Base-by-base conservation (phyloP, 2,329 filamentous ascomycete species). In the Clonostachys sp. region DNA sequence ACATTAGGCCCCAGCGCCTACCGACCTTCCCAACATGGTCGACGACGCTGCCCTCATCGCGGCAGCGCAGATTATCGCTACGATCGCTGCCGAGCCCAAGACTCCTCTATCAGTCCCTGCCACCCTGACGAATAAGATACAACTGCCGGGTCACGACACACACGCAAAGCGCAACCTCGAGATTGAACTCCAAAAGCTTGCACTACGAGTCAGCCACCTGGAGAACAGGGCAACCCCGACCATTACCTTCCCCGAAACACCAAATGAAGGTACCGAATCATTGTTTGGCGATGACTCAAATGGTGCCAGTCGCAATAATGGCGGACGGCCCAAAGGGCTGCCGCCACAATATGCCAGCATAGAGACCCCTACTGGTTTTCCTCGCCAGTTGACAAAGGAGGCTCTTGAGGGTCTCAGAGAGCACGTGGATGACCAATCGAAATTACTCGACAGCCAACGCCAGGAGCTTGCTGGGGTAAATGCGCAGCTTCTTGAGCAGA, bases 371-470 rank as follows among this genome's bases (percentile, higher is more conserved):
- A 57, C 57, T 57, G 49, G 61, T 57, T 53, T 61, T 49, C 55
- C 59, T 56, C 60, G 73, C 68, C 72, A 81, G 59, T 80, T 89
- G 59, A 89, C 84, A 57, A 87, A 91, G 62, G 86, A 92, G 70
- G 88, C 92, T 64, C 85, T 95, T 57, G 84, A 86, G 66, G 87
- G 89, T 54, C 77, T 96, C 55, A 86, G 87, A 59, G 91, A 96
- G 59, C 90, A 96, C 68, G 87, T 97, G 53, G 89, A 95, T 63
- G 89, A 91, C 64, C 91, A 97, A 72, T 91, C 91, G 48, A 91
- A 95, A 66, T 83, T 95, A 62, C 91, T 96, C 58, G 86, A 89
- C 66, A 88, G 81, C 58, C 91, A 96, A 66, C 87, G 88, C 57
- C 83, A 91, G 57, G 88, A 94, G 68, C 87, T 96, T 53, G 85